Evolutionary conservation across 1,284 basidiomycete species (phyloP).

Genomic region (Puccinia triticina): DNA sequence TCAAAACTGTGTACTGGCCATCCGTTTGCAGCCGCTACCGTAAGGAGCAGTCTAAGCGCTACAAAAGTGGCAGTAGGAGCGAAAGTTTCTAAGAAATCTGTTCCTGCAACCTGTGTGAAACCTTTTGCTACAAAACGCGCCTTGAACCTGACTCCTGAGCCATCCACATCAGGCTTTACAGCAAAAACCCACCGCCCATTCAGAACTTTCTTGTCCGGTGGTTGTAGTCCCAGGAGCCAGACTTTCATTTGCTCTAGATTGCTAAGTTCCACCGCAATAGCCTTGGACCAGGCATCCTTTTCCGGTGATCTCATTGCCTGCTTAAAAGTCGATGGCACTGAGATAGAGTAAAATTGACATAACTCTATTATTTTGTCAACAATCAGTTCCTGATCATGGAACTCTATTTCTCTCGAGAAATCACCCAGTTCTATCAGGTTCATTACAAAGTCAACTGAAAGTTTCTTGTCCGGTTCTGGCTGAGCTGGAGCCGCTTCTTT

Average conservation of each 20-base stretch:
- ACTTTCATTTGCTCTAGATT: neutral
- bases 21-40: neutral
- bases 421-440: neutral
- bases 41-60: neutral
- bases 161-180: neutral
- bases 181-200: conserved; percentile 5
- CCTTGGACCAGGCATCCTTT: neutral
- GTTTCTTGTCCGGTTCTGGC: neutral
- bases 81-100: conserved; percentile 29
- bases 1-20: neutral
- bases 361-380: too few relatives aligned
- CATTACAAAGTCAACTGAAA: neutral
- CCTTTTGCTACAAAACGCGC: conserved; percentile 15
- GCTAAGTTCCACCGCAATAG: neutral
- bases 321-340: too few relatives aligned
- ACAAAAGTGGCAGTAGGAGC: neutral
- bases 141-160: neutral
- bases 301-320: too few relatives aligned
- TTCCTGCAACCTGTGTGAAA: too few relatives aligned
- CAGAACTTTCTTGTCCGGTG: neutral
- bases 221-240: neutral
- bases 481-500: too few relatives aligned
- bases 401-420: neutral
- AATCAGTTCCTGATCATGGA: conserved; percentile 4
- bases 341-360: too few relatives aligned